phyloP scores from a whole-genome alignment of 2,329 filamentous ascomycete genomes.

The Claviceps lovelessii region DNA sequence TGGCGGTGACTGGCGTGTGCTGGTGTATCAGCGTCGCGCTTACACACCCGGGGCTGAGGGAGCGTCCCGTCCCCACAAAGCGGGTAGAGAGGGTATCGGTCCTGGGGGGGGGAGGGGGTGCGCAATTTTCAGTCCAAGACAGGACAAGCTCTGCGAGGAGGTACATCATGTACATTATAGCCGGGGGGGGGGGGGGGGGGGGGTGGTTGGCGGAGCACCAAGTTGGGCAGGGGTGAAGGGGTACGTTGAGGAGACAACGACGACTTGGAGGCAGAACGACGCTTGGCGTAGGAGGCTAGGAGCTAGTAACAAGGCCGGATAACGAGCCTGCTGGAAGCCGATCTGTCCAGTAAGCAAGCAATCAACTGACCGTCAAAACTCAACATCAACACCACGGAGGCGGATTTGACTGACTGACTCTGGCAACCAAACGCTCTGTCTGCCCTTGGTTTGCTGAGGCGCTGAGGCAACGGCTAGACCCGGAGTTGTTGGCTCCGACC shows the following conservation, averaged over 20 bases:
- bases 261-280: background rate
- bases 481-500: background rate
- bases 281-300: background rate
- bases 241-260: too few relatives aligned
- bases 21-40: background rate
- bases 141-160: background rate
- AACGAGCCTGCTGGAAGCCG: background rate
- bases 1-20: too few relatives aligned
- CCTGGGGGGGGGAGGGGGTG: background rate
- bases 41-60: constrained; percentile 2
- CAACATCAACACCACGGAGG: background rate
- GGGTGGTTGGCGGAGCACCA: too few relatives aligned
- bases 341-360: background rate
- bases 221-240: background rate
- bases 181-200: too few relatives aligned
- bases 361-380: background rate
- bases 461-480: background rate
- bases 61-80: constrained; percentile 5
- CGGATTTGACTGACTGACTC: background rate
- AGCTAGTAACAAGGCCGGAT: background rate
- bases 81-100: constrained; percentile 3
- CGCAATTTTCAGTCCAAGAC: constrained; percentile 1
- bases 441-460: background rate
- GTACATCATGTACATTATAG: background rate
- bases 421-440: background rate